Percentiles rank a stretch among this genome's conserved stretches.
Conservation (phyloP, 768 basidiomycete genomes). For the Daedalea quercina region DNA sequence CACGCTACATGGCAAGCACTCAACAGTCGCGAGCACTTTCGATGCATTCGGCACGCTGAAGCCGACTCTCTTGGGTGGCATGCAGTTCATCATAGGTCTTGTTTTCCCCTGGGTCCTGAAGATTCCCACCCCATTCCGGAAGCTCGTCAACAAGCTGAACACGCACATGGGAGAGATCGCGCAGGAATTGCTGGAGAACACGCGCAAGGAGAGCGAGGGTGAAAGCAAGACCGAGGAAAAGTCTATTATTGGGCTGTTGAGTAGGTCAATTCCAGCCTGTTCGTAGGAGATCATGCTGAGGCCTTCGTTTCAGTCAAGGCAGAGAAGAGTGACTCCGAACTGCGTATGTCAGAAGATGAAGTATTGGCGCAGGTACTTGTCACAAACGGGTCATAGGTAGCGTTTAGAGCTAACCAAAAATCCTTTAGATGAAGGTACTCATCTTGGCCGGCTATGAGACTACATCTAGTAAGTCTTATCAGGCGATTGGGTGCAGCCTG, state of each 20-base stretch:
- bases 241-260: slow-evolving; percentile 32
- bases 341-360: slow-evolving; percentile 34
- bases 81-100: slow-evolving; percentile 11
- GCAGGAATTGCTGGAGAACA: slow-evolving; percentile 24
- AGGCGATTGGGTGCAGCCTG: slow-evolving; percentile 8
- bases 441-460: slow-evolving; percentile 46
- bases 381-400: neutral
- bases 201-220: slow-evolving; percentile 27
- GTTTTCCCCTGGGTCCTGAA: slow-evolving; percentile 22
- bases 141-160: slow-evolving; percentile 20
- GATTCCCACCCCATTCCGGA: slow-evolving; percentile 25
- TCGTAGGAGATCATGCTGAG: neutral
- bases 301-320: slow-evolving; percentile 27
- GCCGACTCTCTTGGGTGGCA: slow-evolving; percentile 10
- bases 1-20: slow-evolving; percentile 39
- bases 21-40: slow-evolving; percentile 27
- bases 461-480: slow-evolving; percentile 27
- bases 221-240: slow-evolving; percentile 23
- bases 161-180: slow-evolving; percentile 28
- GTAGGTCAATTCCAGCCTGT: slow-evolving; percentile 15
- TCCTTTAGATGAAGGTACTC: slow-evolving; percentile 29
- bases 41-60: slow-evolving; percentile 15
- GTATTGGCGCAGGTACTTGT: slow-evolving; percentile 29
- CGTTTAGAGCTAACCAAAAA: slow-evolving; percentile 2
- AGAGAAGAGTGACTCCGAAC: slow-evolving; percentile 19